Evolutionary conservation across 352 stramenopile species (phyloP), one percentile per base, ranked within the genome.

Genomic region (Pythium aphanidermatum): DNA sequence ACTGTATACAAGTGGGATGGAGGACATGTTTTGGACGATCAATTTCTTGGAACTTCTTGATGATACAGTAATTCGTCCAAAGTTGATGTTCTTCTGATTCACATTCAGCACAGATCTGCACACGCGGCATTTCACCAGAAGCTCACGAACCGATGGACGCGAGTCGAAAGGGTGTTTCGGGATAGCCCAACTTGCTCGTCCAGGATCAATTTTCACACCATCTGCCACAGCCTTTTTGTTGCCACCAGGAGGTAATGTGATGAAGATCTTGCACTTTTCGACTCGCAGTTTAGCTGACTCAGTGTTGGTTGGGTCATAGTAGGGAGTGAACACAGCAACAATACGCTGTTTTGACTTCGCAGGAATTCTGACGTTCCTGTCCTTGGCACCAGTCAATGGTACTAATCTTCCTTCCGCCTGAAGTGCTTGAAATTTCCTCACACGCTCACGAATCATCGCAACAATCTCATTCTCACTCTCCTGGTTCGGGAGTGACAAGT

Each of bases 61-160:
- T 12, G 78, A 92, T 12, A 83, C 77, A 21, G 83, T 71, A 36
- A 95, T 95, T 12, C 83, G 75, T 1, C 83, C 83, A 47, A 95
- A 95, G 54, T 95, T 95, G 54, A 95, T 95, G 48, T 95, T 95
- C 47, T 95, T 95, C 58, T 95, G 83, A 46, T 95, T 95, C 38
- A 95, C 82, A 33, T 93, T 91, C 70, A 95, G 74, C 10, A 95
- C 76, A 1, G 82, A 93, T 14, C 82, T 79, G 29, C 77, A 93
- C 9, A 95, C 80, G 44, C 78, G 76, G 50, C 79, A 77, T 51
- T 92, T 91, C 5, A 95, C 62, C 6, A 95, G 57, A 29, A 95
- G 53, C 34, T 95, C 83, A 43, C 83, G 70, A 19, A 95, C 82
- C 14, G 80, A 92, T 25, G 74, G 50, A 0, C 77, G 59, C 26